A percentile compares a stretch with the other conserved stretches of the same genome.
phyloP scores from a whole-genome alignment of 2,329 filamentous ascomycete genomes.

The Apiospora hydei region DNA sequence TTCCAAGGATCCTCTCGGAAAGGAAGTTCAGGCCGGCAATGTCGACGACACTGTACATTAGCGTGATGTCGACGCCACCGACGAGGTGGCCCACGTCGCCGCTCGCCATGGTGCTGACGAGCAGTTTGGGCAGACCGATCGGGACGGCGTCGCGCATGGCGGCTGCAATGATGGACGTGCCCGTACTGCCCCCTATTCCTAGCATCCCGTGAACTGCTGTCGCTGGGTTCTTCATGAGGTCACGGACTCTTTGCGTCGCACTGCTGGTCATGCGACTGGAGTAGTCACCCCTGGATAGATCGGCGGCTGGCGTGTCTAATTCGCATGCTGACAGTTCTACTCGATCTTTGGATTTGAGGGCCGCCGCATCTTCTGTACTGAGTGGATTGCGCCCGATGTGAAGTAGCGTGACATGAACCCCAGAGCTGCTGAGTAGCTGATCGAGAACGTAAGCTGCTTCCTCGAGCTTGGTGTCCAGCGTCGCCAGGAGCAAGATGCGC shows the following conservation, averaged over 20 bases:
- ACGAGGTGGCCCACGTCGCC: conserved; percentile 71
- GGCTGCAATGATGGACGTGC: conserved; percentile 65
- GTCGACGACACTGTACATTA: conserved; percentile 77
- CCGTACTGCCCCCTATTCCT: conserved; percentile 67
- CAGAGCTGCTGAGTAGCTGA: conserved; percentile 44
- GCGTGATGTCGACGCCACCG: conserved; percentile 71
- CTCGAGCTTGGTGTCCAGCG: conserved; percentile 69
- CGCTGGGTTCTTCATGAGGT: background rate
- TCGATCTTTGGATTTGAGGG: background rate
- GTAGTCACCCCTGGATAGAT: conserved; percentile 20
- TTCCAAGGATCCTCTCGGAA: conserved; percentile 63
- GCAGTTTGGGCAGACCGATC: conserved; percentile 73
- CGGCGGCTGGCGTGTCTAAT: background rate
- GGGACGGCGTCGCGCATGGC: conserved; percentile 68
- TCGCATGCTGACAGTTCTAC: background rate
- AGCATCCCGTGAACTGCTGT: conserved; percentile 60
- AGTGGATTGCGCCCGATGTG: conserved; percentile 31
- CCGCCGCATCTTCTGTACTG: background rate
- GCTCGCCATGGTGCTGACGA: conserved; percentile 74
- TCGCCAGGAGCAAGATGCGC: conserved; percentile 58
- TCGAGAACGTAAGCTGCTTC: conserved; percentile 64
- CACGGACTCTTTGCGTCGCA: background rate
- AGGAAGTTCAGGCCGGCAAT: conserved; percentile 70
- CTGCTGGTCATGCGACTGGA: conserved; percentile 16
- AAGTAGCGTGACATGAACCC: conserved; percentile 37